Conservation (phyloP, 257 asterid species). For the Solanum rostratum region DNA sequence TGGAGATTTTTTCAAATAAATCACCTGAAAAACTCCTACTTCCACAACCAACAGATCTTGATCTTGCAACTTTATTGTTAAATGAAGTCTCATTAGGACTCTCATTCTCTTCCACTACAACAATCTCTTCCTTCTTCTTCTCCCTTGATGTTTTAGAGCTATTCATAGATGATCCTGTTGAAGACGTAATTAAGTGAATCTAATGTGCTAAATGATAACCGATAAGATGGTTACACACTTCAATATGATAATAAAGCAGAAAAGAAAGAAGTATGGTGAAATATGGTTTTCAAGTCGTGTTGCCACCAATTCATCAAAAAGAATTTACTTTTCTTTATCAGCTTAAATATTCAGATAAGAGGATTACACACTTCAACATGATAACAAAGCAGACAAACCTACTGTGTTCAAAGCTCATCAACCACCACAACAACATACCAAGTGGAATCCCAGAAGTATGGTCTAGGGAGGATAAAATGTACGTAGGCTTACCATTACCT, state of each 20-base stretch:
- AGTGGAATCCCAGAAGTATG: too few species aligned
- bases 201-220: not conserved
- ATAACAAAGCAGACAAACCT: not conserved
- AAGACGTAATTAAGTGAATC: not conserved
- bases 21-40: slow-evolving; percentile 96
- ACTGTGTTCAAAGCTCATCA: not conserved
- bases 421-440: not conserved
- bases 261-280: not conserved
- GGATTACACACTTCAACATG: not conserved
- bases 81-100: slow-evolving; percentile 45
- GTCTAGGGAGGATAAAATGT: too few species aligned
- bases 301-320: not conserved
- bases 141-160: slow-evolving; percentile 23
- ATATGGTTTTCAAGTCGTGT: not conserved
- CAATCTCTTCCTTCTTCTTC: slow-evolving; percentile 39
- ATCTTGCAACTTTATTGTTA: slow-evolving; percentile 82
- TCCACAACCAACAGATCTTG: slow-evolving; percentile 98
- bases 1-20: slow-evolving; percentile 85
- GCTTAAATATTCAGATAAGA: not conserved
- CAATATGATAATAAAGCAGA: not conserved
- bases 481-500: not conserved
- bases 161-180: slow-evolving; percentile 5
- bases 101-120: slow-evolving; percentile 52
- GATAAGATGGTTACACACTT: not conserved
- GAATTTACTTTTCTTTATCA: not conserved